Percentiles rank a stretch among this genome's conserved stretches.
Evolutionary conservation across 163 green algal genomes (phyloP).

Genomic region (Volvox carteri): DNA sequence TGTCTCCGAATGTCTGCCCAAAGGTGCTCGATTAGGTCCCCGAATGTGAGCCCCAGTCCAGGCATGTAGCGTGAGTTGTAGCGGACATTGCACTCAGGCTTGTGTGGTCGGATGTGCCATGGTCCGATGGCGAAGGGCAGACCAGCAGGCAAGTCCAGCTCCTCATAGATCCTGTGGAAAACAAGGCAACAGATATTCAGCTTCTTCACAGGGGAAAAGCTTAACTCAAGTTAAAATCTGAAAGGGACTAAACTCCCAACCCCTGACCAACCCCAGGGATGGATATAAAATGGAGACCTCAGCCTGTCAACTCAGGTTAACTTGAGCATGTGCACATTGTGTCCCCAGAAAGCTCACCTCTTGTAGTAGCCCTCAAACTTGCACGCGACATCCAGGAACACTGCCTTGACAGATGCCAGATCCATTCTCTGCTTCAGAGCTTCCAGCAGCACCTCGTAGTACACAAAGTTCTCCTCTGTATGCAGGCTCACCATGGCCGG

Average conservation of each 20-base stretch:
- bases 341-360: neutral
- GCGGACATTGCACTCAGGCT: constrained; percentile 7
- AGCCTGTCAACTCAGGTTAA: too few species aligned
- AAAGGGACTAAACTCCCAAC: too few species aligned
- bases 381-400: constrained; percentile 20
- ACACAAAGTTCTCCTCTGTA: constrained; percentile 16
- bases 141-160: neutral
- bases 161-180: neutral
- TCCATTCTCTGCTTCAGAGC: neutral
- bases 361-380: constrained; percentile 18
- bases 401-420: neutral
- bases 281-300: too few species aligned
- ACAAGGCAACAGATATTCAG: too few species aligned
- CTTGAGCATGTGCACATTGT: too few species aligned
- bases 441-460: constrained; percentile 5
- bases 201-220: too few species aligned
- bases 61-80: neutral
- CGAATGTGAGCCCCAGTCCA: neutral
- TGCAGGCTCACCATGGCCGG: neutral
- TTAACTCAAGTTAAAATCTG: too few species aligned
- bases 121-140: neutral
- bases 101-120: constrained; percentile 17
- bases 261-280: too few species aligned
- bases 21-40: constrained; percentile 30
- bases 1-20: constrained; percentile 16